phyloP scores from a whole-genome alignment of 106 monocot genomes.

The Amphibolis antarctica region DNA sequence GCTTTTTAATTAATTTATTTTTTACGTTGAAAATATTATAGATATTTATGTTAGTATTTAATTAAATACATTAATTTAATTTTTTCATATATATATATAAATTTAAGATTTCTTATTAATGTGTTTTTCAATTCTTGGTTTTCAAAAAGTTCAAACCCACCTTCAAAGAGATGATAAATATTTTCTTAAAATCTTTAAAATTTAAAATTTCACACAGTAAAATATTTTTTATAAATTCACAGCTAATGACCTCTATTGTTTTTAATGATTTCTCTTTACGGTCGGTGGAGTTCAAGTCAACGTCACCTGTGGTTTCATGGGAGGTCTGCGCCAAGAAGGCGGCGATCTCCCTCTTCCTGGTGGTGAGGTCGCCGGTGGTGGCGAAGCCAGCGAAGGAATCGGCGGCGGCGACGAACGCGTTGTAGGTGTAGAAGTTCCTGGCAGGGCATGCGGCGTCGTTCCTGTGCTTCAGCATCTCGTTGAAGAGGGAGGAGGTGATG shows the following conservation, averaged over 20 bases:
- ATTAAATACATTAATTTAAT: not conserved
- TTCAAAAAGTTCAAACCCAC: no score
- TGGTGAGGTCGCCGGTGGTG: slow-evolving; percentile 9
- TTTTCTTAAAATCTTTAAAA: no score
- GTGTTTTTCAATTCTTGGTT: no score
- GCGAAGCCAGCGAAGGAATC: slow-evolving; percentile 13
- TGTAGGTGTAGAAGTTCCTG: slow-evolving; percentile 20
- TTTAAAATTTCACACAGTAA: no score
- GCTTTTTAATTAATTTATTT: no score
- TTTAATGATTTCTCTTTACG: no score
- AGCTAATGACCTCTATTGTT: no score
- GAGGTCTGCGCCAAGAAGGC: slow-evolving; percentile 21
- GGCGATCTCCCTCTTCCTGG: slow-evolving; percentile 18
- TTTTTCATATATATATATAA: not conserved
- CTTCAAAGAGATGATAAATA: no score
- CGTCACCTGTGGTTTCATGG: slow-evolving; percentile 19
- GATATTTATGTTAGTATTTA: no score
- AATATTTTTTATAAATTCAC: not conserved
- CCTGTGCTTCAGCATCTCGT: slow-evolving; percentile 12
- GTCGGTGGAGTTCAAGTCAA: no score
- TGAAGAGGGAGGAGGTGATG: slow-evolving; percentile 12
- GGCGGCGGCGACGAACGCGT: slow-evolving; percentile 14
- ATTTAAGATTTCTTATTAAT: no score
- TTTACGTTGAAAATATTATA: no score
- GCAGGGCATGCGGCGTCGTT: slow-evolving; percentile 13